Conservation (phyloP, 2,329 filamentous ascomycete genomes). For the Cryphonectria japonica region DNA sequence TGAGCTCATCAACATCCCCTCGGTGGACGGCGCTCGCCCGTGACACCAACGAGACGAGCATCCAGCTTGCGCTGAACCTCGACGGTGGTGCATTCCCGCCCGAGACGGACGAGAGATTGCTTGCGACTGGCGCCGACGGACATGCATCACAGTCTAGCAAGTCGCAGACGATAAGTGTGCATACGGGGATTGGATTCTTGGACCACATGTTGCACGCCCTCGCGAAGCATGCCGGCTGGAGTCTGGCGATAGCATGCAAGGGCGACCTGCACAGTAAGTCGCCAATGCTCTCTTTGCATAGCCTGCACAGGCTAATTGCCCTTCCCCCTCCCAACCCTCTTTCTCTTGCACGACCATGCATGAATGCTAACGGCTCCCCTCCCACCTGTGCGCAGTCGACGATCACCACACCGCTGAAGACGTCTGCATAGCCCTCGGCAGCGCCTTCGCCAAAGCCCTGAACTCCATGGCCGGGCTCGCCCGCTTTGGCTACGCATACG, state of each 20-base stretch:
- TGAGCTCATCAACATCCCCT: conserved; percentile 36
- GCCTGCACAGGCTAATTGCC: not conserved
- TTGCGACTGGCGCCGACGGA: conserved; percentile 54
- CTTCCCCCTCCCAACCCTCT: no score
- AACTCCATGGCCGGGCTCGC: conserved; percentile 76
- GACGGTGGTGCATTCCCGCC: conserved; percentile 82
- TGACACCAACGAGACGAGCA: conserved; percentile 98
- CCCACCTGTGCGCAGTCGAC: conserved; percentile 65
- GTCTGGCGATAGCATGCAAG: conserved; percentile 77
- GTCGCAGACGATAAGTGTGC: conserved; percentile 82
- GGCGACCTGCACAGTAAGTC: conserved; percentile 87
- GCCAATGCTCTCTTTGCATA: not conserved
- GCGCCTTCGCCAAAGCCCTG: conserved; percentile 80
- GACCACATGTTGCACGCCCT: conserved; percentile 99
- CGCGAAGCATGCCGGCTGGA: conserved; percentile 96
- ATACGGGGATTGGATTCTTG: conserved; percentile 95
- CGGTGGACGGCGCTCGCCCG: conserved; percentile 81
- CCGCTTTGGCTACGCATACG: conserved; percentile 90
- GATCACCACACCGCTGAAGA: conserved; percentile 99
- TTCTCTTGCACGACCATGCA: no score
- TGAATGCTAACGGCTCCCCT: not conserved
- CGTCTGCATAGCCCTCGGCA: conserved; percentile 86
- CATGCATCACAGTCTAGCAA: conserved; percentile 86
- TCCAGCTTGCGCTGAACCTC: conserved; percentile 88
- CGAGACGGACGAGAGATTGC: conserved; percentile 61